Conservation (phyloP, 1,139 yeast genomes). For the Geotrichum cucujoidarum region DNA sequence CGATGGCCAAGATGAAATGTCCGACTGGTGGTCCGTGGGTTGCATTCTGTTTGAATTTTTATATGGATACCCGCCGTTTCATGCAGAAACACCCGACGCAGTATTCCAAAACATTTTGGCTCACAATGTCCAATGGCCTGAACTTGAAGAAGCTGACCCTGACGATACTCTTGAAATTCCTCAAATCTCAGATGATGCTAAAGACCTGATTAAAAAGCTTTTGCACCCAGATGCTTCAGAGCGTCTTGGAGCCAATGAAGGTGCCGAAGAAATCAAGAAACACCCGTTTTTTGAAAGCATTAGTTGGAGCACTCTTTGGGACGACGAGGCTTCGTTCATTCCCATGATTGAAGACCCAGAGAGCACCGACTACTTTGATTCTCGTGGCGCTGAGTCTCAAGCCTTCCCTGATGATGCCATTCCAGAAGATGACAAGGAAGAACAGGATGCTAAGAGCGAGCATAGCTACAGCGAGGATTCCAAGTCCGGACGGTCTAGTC, state of each 20-base stretch:
- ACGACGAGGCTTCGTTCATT: conserved; percentile 75
- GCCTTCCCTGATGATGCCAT: conserved; percentile 27
- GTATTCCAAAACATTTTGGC: conserved; percentile 77
- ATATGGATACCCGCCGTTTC: conserved; percentile 94
- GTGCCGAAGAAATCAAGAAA: conserved; percentile 63
- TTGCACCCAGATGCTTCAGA: conserved; percentile 57
- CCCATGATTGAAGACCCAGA: conserved; percentile 80
- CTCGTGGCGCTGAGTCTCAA: conserved; percentile 66
- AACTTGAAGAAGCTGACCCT: conserved; percentile 47
- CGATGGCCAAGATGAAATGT: conserved; percentile 72
- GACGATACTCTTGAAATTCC: conserved; percentile 19
- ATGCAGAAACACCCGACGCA: conserved; percentile 69
- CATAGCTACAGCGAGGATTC: conserved; percentile 14
- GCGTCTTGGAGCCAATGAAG: conserved; percentile 69
- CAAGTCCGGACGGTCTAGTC: conserved; percentile 20
- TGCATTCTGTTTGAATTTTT: conserved; percentile 89
- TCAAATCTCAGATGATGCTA: conserved; percentile 62
- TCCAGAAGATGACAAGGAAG: conserved; percentile 29
- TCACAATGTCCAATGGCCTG: conserved; percentile 84
- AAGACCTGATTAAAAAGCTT: conserved; percentile 62
- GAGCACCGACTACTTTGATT: conserved; percentile 85
- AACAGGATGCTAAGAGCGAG: conserved; percentile 18
- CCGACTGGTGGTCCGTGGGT: conserved; percentile 99
- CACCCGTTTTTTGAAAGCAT: conserved; percentile 75
- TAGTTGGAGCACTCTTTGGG: conserved; percentile 70